Evolutionary conservation across 2,329 filamentous ascomycete species (phyloP), one percentile per base, ranked within the genome.

Genomic region (Epichloe sylvatica): DNA sequence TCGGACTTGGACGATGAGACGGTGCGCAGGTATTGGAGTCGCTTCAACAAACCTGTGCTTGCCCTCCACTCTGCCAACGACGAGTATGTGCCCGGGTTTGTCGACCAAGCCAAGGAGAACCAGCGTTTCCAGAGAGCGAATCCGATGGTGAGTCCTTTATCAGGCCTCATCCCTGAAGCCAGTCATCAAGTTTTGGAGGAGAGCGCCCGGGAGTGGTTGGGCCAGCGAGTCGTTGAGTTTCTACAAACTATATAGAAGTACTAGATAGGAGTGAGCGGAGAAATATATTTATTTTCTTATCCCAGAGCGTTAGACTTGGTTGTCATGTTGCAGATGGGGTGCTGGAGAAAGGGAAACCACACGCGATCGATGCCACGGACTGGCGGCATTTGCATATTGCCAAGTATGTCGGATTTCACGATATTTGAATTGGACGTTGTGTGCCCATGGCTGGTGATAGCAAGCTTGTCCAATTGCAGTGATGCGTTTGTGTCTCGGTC

Each of bases 61-160:
- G 77, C 86, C 17, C 60, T 89, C 34, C 78, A 80, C 51, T 82
- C 82, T 1, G 81, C 70, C 5, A 65, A 72, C 41, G 86, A 91
- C 62, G 80, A 86, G 62, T 79, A 72, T 59, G 74, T 87, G 2
- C 79, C 83, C 0, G 51, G 58, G 1, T 61, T 57, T 1, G 67
- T 87, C 15, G 75, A 86, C 59, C 80, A 81, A 58, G 65, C 67
- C 30, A 70, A 60, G 2, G 63, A 86, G 52, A 66, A 86, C 49
- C 64, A 70, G 50, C 73, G 67, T 47, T 90, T 83, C 77, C 70
- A 63, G 53, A 56, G 59, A 0, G 63, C 70, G 5, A 75, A 68
- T 51, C 57, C 64, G 3, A 60, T 71, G 9, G 71, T 71, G 17
- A 78, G 76, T 56, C 59, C 67, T 19, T 59, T 78, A 6, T 78